phyloP scores from a whole-genome alignment of 495 filamentous ascomycete genomes.

The Cenococcum geophilum region DNA sequence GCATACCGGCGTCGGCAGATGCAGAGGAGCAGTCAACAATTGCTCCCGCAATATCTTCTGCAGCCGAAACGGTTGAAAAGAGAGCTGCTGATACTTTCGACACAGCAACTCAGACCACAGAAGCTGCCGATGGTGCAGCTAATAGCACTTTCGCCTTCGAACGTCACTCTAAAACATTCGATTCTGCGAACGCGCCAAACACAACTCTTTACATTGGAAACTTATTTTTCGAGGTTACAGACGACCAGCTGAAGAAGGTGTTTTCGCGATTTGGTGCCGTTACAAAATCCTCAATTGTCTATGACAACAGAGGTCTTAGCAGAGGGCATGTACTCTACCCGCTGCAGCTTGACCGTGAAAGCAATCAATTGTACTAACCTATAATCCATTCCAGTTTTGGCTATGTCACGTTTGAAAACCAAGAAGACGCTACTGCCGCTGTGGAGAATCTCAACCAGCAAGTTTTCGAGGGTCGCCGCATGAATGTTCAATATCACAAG shows the following conservation, averaged over 20 bases:
- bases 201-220: conserved; percentile 72
- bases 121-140: conserved; percentile 5
- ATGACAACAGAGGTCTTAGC: conserved; percentile 69
- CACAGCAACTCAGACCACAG: conserved; percentile 8
- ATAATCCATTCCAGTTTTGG: conserved; percentile 55
- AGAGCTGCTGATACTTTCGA: conserved; percentile 13
- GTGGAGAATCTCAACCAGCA: conserved; percentile 58
- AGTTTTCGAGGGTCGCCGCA: conserved; percentile 73
- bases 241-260: conserved; percentile 34
- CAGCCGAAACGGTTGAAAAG: conserved; percentile 5
- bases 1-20: not conserved
- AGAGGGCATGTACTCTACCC: conserved; percentile 64
- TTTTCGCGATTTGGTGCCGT: conserved; percentile 42
- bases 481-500: conserved; percentile 53
- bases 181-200: conserved; percentile 5
- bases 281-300: conserved; percentile 48
- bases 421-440: conserved; percentile 55
- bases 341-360: not conserved
- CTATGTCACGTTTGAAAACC: conserved; percentile 61
- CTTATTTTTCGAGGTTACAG: conserved; percentile 68
- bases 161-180: too few species aligned
- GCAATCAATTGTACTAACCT: conserved; percentile 22
- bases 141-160: not conserved
- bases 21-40: conserved; percentile 6
- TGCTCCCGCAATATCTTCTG: conserved; percentile 18